phyloP scores from a whole-genome alignment of 257 asterid species.

The Vinca minor region DNA sequence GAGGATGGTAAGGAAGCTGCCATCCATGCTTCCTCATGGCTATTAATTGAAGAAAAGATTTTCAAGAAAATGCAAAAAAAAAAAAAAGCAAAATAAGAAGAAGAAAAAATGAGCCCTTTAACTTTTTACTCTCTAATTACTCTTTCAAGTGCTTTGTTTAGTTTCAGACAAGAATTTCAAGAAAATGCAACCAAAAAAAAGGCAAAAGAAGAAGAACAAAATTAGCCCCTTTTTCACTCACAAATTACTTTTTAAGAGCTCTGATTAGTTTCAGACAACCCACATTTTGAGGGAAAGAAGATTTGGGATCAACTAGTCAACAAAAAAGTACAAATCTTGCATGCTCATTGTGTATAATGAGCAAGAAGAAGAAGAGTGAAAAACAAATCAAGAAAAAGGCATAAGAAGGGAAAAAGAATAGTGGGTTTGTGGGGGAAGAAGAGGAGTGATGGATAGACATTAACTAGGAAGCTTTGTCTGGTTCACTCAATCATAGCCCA shows the following conservation, averaged over 20 bases:
- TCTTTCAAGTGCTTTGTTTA: slow-evolving; percentile 11
- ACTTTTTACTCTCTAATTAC: slow-evolving; percentile 18
- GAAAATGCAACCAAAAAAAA: too few relatives aligned
- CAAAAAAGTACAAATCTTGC: slow-evolving; percentile 51
- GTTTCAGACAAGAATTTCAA: too few relatives aligned
- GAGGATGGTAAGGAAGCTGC: slow-evolving; percentile 99
- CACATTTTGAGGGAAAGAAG: slow-evolving; percentile 39
- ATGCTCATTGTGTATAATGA: slow-evolving; percentile 26
- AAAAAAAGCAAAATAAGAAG: neutral
- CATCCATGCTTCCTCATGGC: slow-evolving; percentile 99
- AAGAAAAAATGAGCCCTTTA: slow-evolving; percentile 15
- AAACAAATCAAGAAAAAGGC: slow-evolving; percentile 13
- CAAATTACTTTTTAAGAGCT: too few relatives aligned
- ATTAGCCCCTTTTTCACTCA: too few relatives aligned
- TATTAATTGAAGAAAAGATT: too few relatives aligned
- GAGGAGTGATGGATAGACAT: slow-evolving; percentile 26
- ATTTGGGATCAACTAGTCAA: too few relatives aligned
- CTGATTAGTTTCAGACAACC: too few relatives aligned
- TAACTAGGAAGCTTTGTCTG: slow-evolving; percentile 37
- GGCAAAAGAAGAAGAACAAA: too few relatives aligned
- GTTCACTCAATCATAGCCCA: slow-evolving; percentile 68
- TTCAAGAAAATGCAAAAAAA: slow-evolving; percentile 20
- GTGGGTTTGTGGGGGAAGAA: slow-evolving; percentile 33
- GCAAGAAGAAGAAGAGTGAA: slow-evolving; percentile 15
- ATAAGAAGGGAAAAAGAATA: slow-evolving; percentile 22